Evolutionary conservation across 2,329 filamentous ascomycete genomes (phyloP).

Genomic region (Sporothrix inflata): DNA sequence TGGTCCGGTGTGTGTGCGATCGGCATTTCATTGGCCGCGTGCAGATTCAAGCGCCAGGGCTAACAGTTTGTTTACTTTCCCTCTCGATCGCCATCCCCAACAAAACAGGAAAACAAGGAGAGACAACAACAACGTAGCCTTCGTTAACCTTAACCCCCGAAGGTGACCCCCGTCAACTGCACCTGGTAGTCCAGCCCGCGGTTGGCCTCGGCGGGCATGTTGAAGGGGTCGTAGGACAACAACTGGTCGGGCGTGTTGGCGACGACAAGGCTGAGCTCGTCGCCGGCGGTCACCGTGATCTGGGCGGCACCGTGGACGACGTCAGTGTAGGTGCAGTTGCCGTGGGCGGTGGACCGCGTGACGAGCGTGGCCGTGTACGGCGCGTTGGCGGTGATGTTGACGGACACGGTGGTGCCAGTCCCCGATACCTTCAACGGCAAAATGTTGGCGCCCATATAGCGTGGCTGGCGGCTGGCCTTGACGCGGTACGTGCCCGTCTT

Average conservation of each 20-base stretch:
- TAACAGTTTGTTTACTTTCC: slow-evolving; percentile 16
- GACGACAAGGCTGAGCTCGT: slow-evolving; percentile 51
- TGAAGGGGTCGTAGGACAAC: slow-evolving; percentile 50
- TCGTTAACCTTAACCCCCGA: neutral
- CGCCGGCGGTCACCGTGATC: slow-evolving; percentile 35
- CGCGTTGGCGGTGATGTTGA: neutral
- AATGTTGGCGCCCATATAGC: slow-evolving; percentile 2
- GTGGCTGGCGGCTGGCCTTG: neutral
- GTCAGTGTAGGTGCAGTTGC: neutral
- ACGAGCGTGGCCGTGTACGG: slow-evolving; percentile 1
- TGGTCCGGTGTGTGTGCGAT: slow-evolving; percentile 3
- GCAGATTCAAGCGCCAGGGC: neutral
- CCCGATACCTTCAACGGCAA: neutral
- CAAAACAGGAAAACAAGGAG: neutral
- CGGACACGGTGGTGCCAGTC: neutral
- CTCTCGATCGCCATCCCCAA: neutral
- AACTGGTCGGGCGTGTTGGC: slow-evolving; percentile 52
- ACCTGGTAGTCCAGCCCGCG: slow-evolving; percentile 46
- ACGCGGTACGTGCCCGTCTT: neutral
- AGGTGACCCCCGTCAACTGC: slow-evolving; percentile 41
- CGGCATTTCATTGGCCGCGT: slow-evolving; percentile 12
- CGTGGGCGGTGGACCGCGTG: neutral
- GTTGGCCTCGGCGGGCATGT: slow-evolving; percentile 36
- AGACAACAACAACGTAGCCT: neutral
- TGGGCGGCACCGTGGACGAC: neutral